These are phyloP conservation scores for Boletus pseudo-olivaceus DNA, from an alignment of 768 basidiomycete genomes.

Conservation along the genomic window DNA sequence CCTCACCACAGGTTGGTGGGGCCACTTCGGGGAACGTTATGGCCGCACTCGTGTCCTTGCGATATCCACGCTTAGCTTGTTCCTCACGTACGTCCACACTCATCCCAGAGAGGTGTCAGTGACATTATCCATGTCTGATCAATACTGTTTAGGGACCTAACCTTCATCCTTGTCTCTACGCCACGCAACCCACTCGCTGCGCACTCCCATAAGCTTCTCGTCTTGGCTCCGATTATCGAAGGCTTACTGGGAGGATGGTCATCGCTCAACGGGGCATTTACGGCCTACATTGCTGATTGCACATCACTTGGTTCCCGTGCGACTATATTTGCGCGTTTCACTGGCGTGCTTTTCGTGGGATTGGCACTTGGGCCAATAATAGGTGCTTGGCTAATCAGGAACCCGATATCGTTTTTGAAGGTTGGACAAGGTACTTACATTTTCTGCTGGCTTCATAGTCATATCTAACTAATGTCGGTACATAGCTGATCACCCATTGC, in stretches of 20 bases:
- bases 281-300: slow-evolving; percentile 70
- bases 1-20: slow-evolving; percentile 86
- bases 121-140: neutral
- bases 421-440: slow-evolving; percentile 22
- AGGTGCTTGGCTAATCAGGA: slow-evolving; percentile 47
- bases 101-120: neutral
- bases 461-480: slow-evolving; percentile 7
- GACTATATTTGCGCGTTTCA: slow-evolving; percentile 61
- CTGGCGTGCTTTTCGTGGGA: slow-evolving; percentile 75
- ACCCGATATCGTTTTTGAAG: slow-evolving; percentile 35
- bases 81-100: slow-evolving; percentile 61
- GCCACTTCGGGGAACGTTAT: slow-evolving; percentile 67
- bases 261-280: slow-evolving; percentile 58
- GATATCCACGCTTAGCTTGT: slow-evolving; percentile 61
- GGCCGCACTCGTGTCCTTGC: slow-evolving; percentile 77
- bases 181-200: slow-evolving; percentile 53
- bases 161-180: slow-evolving; percentile 75
- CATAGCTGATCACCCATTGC: slow-evolving; percentile 31
- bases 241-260: slow-evolving; percentile 81
- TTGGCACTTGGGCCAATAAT: slow-evolving; percentile 78
- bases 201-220: slow-evolving; percentile 70
- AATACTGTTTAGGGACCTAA: slow-evolving; percentile 55
- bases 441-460: neutral
- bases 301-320: slow-evolving; percentile 81
- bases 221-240: slow-evolving; percentile 76